Conservation (phyloP, 352 stramenopile species). For the Labyrinthula sp. region DNA sequence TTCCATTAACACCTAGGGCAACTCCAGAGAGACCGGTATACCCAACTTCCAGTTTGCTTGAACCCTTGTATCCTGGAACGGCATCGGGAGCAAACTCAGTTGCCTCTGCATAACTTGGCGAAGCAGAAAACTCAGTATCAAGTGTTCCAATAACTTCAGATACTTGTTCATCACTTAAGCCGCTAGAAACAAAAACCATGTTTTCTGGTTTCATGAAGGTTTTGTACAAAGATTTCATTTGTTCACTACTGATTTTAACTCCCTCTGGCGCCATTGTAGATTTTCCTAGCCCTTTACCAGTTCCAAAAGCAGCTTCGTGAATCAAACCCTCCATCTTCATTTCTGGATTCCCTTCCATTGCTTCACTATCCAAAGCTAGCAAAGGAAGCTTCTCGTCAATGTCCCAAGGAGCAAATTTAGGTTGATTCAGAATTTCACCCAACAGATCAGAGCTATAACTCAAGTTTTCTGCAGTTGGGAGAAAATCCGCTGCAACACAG, state of each 20-base stretch:
- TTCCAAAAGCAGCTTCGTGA: constrained; percentile 57
- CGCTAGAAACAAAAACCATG: constrained; percentile 63
- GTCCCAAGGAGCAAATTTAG: constrained; percentile 43
- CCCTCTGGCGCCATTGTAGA: constrained; percentile 53
- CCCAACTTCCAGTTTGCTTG: constrained; percentile 40
- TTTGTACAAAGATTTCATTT: constrained; percentile 46
- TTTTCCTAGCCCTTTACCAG: constrained; percentile 45
- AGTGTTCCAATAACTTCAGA: constrained; percentile 63
- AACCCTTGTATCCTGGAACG: constrained; percentile 22
- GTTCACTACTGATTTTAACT: constrained; percentile 45
- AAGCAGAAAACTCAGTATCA: constrained; percentile 47
- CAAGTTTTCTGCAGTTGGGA: constrained; percentile 65
- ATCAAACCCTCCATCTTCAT: constrained; percentile 43
- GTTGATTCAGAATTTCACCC: constrained; percentile 56
- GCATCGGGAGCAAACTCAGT: constrained; percentile 30
- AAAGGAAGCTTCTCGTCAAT: constrained; percentile 37
- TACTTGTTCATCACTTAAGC: constrained; percentile 75
- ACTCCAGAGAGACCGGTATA: constrained; percentile 60
- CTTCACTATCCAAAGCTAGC: constrained; percentile 62
- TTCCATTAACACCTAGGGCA: constrained; percentile 77
- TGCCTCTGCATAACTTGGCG: constrained; percentile 26
- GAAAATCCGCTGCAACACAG: constrained; percentile 65
- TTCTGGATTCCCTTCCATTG: constrained; percentile 56
- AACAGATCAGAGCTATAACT: constrained; percentile 58
- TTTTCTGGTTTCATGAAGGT: constrained; percentile 57